Evolutionary conservation across 2,329 filamentous ascomycete genomes (phyloP), one percentile per base, ranked within the genome.

Genomic region (Ascochyta lentis): DNA sequence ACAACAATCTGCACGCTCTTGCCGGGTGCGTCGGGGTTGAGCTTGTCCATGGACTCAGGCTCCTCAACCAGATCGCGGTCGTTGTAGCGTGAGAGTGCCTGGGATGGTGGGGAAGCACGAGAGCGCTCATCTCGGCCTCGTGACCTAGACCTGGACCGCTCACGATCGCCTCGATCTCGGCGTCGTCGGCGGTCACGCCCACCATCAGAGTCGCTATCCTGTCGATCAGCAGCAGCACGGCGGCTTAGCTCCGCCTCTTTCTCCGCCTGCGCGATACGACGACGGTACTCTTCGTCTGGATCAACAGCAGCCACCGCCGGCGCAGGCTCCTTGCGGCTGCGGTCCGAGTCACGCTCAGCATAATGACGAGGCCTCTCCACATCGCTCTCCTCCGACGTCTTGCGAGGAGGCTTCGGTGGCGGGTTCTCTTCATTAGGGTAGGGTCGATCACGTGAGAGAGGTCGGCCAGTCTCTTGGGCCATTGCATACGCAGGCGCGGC

Each of bases 1-100:
- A 90, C 89, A 16, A 95, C 89, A 4, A 95, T 82, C 35, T 78
- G 77, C 5, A 83, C 79, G 33, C 62, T 61, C 57, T 77, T 78
- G 40, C 57, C 66, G 19, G 66, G 56, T 19, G 65, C 58, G 24
- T 67, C 63, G 13, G 57, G 61, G 41, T 61, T 49, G 12, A 59
- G 54, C 41, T 61, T 61, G 44, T 66, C 64, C 15, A 73, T 35
- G 1, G 67, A 59, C 19, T 72, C 73, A 4, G 73, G 74, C 48
- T 77, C 74, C 39, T 74, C 67, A 1, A 71, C 68, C 7, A 60
- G 59, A 9, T 66, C 67, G 10, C 70, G 71, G n/a, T 74, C 70
- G 48, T 70, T 59, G 34, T 64, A 63, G 23, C 70, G 66, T 1
- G 67, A 60, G 19, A 59, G 43, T n/a, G 64, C 60, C 19, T 71